phyloP scores from a whole-genome alignment of 2,329 filamentous ascomycete genomes.

The Sporothrix phasma region DNA sequence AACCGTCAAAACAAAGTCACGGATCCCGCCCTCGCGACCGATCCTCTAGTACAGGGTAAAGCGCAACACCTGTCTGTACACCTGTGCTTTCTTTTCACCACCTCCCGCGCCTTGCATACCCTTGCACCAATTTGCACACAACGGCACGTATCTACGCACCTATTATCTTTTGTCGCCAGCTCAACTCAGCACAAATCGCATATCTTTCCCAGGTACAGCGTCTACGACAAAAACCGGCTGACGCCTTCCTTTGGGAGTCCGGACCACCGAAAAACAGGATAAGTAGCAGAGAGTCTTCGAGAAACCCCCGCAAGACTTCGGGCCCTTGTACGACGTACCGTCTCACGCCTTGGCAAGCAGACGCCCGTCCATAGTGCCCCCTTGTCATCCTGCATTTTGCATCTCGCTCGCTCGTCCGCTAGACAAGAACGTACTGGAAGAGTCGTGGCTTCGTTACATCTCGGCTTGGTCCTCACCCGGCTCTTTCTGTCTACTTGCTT shows the following conservation, averaged over 20 bases:
- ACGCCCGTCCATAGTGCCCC: not conserved
- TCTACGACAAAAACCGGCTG: too few relatives aligned
- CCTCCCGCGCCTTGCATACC: not conserved
- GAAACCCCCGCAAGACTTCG: not conserved
- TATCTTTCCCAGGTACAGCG: too few relatives aligned
- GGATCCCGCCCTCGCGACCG: not conserved
- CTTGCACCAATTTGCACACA: too few relatives aligned
- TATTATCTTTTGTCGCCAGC: not conserved
- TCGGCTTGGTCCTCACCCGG: not conserved
- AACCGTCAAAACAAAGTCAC: not conserved
- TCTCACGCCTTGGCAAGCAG: slow-evolving; percentile 1
- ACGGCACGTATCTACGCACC: not conserved
- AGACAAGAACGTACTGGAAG: not conserved
- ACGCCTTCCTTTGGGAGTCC: not conserved
- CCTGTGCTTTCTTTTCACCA: not conserved
- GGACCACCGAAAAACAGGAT: not conserved
- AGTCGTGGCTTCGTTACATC: not conserved
- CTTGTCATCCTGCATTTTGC: not conserved
- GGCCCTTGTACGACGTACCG: not conserved
- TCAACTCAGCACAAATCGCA: not conserved
- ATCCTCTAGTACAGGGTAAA: not conserved
- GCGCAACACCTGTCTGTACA: too few relatives aligned
- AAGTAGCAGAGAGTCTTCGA: too few relatives aligned
- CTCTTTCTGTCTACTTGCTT: not conserved
- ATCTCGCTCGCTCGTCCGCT: not conserved